Conservation (phyloP, 441 rosid species). For the Erysimum pusillum region DNA sequence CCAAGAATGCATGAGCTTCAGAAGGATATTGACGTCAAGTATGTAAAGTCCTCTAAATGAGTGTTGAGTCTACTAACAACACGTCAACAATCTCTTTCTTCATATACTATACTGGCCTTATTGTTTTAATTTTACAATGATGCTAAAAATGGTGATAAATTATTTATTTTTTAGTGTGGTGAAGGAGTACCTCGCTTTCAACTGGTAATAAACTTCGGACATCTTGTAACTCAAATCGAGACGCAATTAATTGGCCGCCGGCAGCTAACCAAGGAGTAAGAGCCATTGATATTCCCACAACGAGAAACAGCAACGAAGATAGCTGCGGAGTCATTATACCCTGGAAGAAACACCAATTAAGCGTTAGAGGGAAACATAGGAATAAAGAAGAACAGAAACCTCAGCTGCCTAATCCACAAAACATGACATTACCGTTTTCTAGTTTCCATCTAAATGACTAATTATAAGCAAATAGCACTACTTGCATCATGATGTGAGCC, state of each 20-base stretch:
- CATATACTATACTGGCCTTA: neutral
- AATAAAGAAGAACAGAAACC: neutral
- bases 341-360: slow-evolving; percentile 58
- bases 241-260: slow-evolving; percentile 96
- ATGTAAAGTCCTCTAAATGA: neutral
- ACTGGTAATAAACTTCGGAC: slow-evolving; percentile 95
- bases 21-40: slow-evolving; percentile 32
- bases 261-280: slow-evolving; percentile 99
- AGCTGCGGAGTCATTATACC: slow-evolving; percentile 95
- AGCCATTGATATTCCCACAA: slow-evolving; percentile 99
- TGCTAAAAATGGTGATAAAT: neutral
- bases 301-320: slow-evolving; percentile 94
- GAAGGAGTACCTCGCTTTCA: slow-evolving; percentile 86
- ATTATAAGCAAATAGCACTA: slow-evolving; percentile 18
- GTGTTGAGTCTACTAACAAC: too few species aligned
- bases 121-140: neutral
- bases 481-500: slow-evolving; percentile 5
- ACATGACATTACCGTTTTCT: slow-evolving; percentile 6
- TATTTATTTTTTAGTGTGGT: neutral
- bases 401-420: neutral
- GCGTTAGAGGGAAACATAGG: slow-evolving; percentile 20
- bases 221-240: slow-evolving; percentile 95
- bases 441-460: slow-evolving; percentile 1
- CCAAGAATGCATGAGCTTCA: slow-evolving; percentile 35
- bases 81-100: too few species aligned